Percentiles rank a stretch among this genome's conserved stretches.
These are phyloP conservation scores for Fusarium dimerum DNA, from an alignment of 2,329 filamentous ascomycete genomes.

Conservation along the genomic window DNA sequence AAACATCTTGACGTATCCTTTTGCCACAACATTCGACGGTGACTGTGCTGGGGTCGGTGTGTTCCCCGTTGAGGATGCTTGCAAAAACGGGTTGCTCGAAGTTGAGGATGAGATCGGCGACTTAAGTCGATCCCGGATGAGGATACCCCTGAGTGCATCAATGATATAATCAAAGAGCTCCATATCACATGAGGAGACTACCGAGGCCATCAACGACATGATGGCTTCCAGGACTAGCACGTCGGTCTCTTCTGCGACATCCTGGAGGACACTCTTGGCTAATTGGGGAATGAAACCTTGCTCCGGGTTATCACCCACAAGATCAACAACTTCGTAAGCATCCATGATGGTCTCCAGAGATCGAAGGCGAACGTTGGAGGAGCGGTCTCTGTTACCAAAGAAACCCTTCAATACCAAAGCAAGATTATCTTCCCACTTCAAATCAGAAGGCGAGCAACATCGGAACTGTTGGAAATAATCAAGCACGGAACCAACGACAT, in stretches of 20 bases:
- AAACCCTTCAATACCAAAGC: conserved; percentile 62
- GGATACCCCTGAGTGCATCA: conserved; percentile 51
- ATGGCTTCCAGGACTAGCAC: conserved; percentile 64
- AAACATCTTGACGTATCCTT: conserved; percentile 75
- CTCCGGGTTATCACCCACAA: conserved; percentile 60
- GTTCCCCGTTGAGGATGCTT: conserved; percentile 19
- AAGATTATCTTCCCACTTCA: conserved; percentile 67
- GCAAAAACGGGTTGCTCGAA: conserved; percentile 25
- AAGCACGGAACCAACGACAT: conserved; percentile 63
- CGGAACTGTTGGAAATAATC: conserved; percentile 69
- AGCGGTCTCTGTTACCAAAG: conserved; percentile 61
- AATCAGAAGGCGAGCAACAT: conserved; percentile 71
- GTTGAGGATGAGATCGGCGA: conserved; percentile 41
- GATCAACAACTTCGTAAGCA: conserved; percentile 58
- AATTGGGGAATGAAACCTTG: conserved; percentile 59
- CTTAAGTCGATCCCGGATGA: conserved; percentile 49
- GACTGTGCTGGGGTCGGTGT: conserved; percentile 44
- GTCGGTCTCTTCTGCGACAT: conserved; percentile 64
- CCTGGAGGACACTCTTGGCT: conserved; percentile 61
- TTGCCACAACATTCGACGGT: conserved; percentile 69
- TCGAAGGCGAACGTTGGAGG: conserved; percentile 61
- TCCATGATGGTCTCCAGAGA: conserved; percentile 63
- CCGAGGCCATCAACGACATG: conserved; percentile 63
- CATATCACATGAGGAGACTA: conserved; percentile 61
- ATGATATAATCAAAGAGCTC: conserved; percentile 61